Base-by-base conservation (phyloP, 2,329 filamentous ascomycete species). In the Colletotrichum lentis region DNA sequence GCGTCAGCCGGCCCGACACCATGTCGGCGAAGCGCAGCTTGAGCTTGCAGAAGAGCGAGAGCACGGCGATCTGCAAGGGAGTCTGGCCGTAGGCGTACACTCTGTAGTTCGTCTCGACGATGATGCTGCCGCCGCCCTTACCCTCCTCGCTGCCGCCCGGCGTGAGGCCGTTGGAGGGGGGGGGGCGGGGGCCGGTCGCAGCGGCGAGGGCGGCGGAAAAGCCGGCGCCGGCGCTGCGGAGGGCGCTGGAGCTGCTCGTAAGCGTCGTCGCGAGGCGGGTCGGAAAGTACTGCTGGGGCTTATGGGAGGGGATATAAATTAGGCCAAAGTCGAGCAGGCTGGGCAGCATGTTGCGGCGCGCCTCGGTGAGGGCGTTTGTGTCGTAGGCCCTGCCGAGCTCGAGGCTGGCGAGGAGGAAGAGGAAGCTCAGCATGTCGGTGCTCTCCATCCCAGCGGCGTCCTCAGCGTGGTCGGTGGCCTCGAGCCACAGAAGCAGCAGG, bases 71-170 rank as follows among this genome's bases (percentile, higher is more conserved):
- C 78, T 97, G 95, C 0, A 99, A 88, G 0, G 94, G 93, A 0
- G 94, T 97, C 41, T 91, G 91, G 7, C 96, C 98, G 82, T 99
- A 99, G 39, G 96, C 96, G 81, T 99, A 99, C 73, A 99, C 82
- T 31, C 96, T 92, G 82, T 97, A 98, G 81, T 99, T 99, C 10
- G 96, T 99, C 82, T 99, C 96, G 72, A 99, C 88, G 74, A 99
- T 94, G 76, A 99, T 93, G 81, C 93, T 96, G 20, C 62, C 65
- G 70, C 61, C 64, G 70, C 94, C 94, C 74, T 90, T 89, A 70
- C 83, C 80, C 20, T 85, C 82, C 60, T 79, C 74, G 35, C 64
- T 75, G 27, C 78, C 74, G 20, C 74, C 75, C 1, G 78, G 73
- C 27, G 79, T 80, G 22, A 78, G 71, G 49, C 76, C 31, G 75